These are phyloP conservation scores for Coemansia sp. DNA, from an alignment of 371 early-diverging fungal species.

Conservation along the genomic window DNA sequence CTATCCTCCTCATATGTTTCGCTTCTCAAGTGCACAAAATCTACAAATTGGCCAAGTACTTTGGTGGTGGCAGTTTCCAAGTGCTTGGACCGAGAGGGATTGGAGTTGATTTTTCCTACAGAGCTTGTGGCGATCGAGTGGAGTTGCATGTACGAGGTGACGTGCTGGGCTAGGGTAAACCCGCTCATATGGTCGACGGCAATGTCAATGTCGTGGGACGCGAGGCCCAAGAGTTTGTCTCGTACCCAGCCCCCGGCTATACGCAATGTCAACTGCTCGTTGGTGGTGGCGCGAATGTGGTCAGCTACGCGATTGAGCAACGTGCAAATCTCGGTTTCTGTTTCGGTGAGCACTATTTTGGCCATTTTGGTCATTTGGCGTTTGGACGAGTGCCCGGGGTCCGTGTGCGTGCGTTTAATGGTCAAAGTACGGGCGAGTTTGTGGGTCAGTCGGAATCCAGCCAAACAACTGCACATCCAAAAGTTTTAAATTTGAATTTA, in stretches of 20 bases:
- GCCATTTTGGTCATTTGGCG: not conserved
- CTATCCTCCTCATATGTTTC: conserved; percentile 87
- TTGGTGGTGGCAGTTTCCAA: conserved; percentile 96
- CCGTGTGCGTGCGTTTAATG: not conserved
- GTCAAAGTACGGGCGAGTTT: not conserved
- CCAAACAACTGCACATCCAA: not conserved
- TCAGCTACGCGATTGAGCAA: conserved; percentile 62
- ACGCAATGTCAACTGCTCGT: conserved; percentile 70
- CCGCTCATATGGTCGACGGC: conserved; percentile 97
- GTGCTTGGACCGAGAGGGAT: conserved; percentile 98
- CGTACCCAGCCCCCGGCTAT: conserved; percentile 99
- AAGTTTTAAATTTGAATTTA: not conserved
- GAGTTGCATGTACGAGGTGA: conserved; percentile 66
- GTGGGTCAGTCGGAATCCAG: not conserved
- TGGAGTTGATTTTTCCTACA: conserved; percentile 84
- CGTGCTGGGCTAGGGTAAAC: conserved; percentile 82
- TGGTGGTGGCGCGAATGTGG: conserved; percentile 56
- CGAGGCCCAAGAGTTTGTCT: conserved; percentile 93
- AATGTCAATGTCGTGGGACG: conserved; percentile 94
- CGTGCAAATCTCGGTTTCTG: conserved; percentile 64
- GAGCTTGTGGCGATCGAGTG: conserved; percentile 57
- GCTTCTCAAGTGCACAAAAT: conserved; percentile 95
- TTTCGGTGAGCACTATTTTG: conserved; percentile 51
- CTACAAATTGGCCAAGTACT: conserved; percentile 79
- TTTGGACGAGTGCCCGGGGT: not conserved